phyloP scores from a whole-genome alignment of 1,284 basidiomycete species.

The Cerioporus squamosus region DNA sequence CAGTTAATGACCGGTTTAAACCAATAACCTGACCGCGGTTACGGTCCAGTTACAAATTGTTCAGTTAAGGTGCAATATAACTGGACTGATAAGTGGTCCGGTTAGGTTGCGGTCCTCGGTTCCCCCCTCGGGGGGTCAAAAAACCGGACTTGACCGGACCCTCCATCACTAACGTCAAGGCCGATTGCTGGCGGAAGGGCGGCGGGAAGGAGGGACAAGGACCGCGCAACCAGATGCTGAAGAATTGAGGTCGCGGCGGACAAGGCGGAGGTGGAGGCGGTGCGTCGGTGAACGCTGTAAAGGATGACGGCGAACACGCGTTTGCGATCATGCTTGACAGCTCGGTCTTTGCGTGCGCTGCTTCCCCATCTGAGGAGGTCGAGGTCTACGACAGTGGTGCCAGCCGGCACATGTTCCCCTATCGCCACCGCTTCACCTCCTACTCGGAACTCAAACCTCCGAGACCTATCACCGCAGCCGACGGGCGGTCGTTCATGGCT shows the following conservation, averaged over 20 bases:
- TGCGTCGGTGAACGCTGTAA: conserved; percentile 5
- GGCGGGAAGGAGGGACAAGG: conserved; percentile 29
- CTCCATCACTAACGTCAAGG: conserved; percentile 10
- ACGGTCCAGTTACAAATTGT: too few species aligned
- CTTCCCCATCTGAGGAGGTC: not conserved
- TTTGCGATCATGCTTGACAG: conserved; percentile 6
- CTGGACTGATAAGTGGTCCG: too few species aligned
- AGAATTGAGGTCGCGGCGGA: too few species aligned
- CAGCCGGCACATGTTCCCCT: conserved; percentile 40
- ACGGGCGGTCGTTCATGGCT: conserved; percentile 37
- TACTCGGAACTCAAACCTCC: conserved; percentile 27
- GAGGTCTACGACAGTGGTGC: conserved; percentile 41
- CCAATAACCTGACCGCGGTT: too few species aligned
- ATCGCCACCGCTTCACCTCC: conserved; percentile 29
- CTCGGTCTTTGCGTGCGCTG: not conserved
- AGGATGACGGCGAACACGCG: conserved; percentile 6
- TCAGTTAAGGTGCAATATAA: too few species aligned
- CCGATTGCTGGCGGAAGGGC: conserved; percentile 26
- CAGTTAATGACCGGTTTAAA: too few species aligned
- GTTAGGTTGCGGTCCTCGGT: too few species aligned
- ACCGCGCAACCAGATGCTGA: conserved; percentile 13
- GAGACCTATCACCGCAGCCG: conserved; percentile 34
- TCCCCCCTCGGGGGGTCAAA: too few species aligned
- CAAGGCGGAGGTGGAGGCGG: not conserved
- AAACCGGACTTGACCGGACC: too few species aligned